Percentiles rank a stretch among this genome's conserved stretches.
Conservation (phyloP, 2,329 filamentous ascomycete genomes). For the Bimuria novae-zelandiae region DNA sequence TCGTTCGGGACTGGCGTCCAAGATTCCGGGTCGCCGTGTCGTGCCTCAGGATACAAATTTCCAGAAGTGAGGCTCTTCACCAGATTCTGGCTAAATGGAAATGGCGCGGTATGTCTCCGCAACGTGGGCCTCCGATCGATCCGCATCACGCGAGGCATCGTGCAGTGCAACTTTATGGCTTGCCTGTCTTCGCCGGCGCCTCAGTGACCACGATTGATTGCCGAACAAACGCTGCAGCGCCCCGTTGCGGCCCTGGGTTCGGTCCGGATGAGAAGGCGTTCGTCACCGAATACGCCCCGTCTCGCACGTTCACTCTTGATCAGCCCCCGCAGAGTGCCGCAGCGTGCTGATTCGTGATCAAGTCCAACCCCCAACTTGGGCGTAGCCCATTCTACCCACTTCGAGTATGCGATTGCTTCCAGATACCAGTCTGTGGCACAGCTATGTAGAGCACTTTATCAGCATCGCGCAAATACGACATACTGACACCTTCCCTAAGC, state of each 20-base stretch:
- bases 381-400: no score
- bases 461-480: neutral
- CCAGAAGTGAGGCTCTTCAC: constrained; percentile 8
- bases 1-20: neutral
- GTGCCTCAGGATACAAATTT: constrained; percentile 1
- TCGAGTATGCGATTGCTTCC: neutral
- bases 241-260: neutral
- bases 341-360: no score
- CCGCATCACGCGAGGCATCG: constrained; percentile 1
- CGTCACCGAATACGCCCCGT: no score
- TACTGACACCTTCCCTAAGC: constrained; percentile 15
- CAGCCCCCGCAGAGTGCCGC: no score
- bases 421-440: neutral
- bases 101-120: neutral
- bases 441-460: no score
- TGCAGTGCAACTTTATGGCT: neutral
- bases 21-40: constrained; percentile 8
- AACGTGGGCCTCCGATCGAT: constrained; percentile 17
- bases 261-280: no score
- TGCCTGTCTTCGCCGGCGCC: neutral
- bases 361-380: no score
- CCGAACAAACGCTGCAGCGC: neutral
- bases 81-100: constrained; percentile 10
- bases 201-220: neutral
- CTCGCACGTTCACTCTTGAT: no score